phyloP scores from a whole-genome alignment of 208 protist species.

The Tritrichomonas musculus region DNA sequence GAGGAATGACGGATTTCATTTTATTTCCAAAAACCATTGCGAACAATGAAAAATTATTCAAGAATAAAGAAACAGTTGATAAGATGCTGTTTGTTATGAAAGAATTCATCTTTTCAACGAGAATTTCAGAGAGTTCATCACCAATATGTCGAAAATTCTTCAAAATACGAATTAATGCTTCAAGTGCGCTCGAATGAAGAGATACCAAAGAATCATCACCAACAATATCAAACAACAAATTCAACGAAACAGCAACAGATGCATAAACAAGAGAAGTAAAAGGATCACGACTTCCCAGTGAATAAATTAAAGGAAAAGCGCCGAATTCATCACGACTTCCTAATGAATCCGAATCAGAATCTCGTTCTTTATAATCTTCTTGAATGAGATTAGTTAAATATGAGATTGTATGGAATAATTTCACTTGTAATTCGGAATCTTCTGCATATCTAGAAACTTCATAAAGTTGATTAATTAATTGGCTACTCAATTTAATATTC shows the following conservation, averaged over 20 bases:
- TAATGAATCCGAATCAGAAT: not conserved
- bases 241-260: not conserved
- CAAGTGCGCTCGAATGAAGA: not conserved
- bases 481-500: not conserved
- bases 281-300: not conserved
- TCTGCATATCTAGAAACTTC: not conserved
- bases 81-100: not conserved
- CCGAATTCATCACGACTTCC: not conserved
- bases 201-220: not conserved
- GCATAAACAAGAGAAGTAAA: not conserved
- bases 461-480: not conserved
- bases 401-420: not conserved
- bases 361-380: not conserved
- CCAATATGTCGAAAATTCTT: not conserved
- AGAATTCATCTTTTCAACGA: not conserved
- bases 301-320: not conserved
- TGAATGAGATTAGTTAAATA: not conserved
- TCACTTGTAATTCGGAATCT: not conserved
- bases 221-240: not conserved
- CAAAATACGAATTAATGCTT: not conserved
- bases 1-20: not conserved
- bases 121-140: not conserved
- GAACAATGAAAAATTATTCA: not conserved
- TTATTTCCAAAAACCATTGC: not conserved
- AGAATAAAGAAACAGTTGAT: not conserved